These are phyloP conservation scores for Mortierella alpina DNA, from an alignment of 192 early-diverging fungal species.

Conservation along the genomic window DNA sequence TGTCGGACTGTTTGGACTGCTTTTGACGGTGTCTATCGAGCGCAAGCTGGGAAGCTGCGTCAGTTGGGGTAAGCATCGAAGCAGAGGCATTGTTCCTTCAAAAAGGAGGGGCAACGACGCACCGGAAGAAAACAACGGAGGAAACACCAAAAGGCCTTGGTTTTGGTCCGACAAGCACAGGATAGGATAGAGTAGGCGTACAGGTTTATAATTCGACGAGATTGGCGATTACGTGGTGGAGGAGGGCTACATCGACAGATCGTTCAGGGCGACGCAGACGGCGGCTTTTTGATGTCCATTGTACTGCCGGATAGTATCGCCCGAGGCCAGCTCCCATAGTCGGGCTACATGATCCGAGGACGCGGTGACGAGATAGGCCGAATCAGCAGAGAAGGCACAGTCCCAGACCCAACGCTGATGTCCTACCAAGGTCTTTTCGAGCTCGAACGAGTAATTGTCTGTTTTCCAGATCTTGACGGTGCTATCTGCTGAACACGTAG, in stretches of 20 bases:
- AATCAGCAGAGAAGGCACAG: constrained; percentile 90
- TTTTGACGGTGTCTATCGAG: no score
- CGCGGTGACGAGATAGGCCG: constrained; percentile 90
- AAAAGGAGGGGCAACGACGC: no score
- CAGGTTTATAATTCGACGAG: no score
- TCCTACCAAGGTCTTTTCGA: constrained; percentile 81
- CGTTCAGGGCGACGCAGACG: constrained; percentile 88
- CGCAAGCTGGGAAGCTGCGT: no score
- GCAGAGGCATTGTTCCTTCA: no score
- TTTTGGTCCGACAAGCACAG: no score
- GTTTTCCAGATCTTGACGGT: constrained; percentile 88
- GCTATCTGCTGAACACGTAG: constrained; percentile 88
- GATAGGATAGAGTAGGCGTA: no score
- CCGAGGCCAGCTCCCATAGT: constrained; percentile 83
- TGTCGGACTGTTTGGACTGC: no score
- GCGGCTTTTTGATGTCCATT: constrained; percentile 92
- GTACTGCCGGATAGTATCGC: constrained; percentile 86
- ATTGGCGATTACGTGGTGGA: no score
- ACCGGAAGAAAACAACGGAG: no score
- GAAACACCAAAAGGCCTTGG: no score
- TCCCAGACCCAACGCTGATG: constrained; percentile 96
- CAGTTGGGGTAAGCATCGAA: no score
- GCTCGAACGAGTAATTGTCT: constrained; percentile 69
- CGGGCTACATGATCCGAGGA: constrained; percentile 87
- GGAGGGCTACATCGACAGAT: constrained; percentile 62